Evolutionary conservation across 1,139 yeast genomes (phyloP).

Genomic region (Diutina siamensis): DNA sequence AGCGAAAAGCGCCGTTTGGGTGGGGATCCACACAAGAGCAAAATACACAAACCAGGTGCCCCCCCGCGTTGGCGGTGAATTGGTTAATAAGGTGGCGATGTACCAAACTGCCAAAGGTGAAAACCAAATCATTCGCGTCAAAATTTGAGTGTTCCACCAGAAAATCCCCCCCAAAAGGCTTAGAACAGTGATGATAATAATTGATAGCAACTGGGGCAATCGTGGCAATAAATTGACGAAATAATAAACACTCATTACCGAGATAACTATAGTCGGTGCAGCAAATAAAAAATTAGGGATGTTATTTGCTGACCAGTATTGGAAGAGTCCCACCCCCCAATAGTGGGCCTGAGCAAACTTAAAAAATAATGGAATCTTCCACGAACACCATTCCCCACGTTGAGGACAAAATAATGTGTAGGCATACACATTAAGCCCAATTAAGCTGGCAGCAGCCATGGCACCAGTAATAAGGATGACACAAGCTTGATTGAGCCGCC

Average conservation of each 20-base stretch:
- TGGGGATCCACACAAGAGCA: slow-evolving; percentile 40
- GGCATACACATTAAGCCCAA: neutral
- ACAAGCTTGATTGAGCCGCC: neutral
- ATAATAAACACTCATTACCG: slow-evolving; percentile 20
- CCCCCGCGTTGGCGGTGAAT: slow-evolving; percentile 9
- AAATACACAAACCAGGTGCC: slow-evolving; percentile 25
- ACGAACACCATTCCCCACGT: slow-evolving; percentile 71
- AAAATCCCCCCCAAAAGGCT: slow-evolving; percentile 42
- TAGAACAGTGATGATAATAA: slow-evolving; percentile 25
- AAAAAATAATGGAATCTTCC: slow-evolving; percentile 48
- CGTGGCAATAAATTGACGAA: slow-evolving; percentile 21
- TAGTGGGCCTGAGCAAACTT: slow-evolving; percentile 68
- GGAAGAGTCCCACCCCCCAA: slow-evolving; percentile 77
- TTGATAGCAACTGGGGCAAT: slow-evolving; percentile 19
- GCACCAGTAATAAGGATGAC: neutral
- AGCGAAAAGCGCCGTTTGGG: slow-evolving; percentile 52
- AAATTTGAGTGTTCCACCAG: slow-evolving; percentile 77
- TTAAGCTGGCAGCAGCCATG: neutral
- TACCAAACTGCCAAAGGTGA: slow-evolving; percentile 72
- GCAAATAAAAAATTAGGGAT: slow-evolving; percentile 79
- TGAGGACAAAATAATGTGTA: slow-evolving; percentile 8
- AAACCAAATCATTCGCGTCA: slow-evolving; percentile 69
- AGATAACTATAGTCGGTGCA: slow-evolving; percentile 45
- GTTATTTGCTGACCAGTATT: slow-evolving; percentile 73
- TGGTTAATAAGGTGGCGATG: slow-evolving; percentile 29